phyloP scores from a whole-genome alignment of 139 green algal genomes.

The Pleodorina starrii region DNA sequence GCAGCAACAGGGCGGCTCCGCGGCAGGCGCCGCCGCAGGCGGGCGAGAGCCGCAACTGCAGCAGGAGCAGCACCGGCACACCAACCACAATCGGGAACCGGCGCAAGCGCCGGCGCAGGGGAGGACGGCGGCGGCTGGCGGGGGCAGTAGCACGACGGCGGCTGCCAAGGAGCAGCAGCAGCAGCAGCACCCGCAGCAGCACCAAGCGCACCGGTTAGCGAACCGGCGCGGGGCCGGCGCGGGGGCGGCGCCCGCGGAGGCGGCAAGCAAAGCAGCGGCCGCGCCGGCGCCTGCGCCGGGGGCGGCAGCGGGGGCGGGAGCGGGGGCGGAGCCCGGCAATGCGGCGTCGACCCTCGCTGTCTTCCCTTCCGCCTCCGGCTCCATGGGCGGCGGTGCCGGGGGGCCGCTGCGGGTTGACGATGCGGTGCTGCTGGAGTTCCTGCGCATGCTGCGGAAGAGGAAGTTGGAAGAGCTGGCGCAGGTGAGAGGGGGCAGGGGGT shows the following conservation, averaged over 20 bases:
- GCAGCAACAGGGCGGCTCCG: not conserved
- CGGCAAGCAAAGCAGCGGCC: too few relatives aligned
- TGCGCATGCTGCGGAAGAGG: constrained; percentile 48
- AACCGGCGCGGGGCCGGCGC: not conserved
- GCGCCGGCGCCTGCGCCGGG: too few relatives aligned
- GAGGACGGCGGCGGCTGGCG: not conserved
- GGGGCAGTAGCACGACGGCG: not conserved
- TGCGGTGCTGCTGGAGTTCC: constrained; percentile 56
- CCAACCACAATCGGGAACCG: not conserved
- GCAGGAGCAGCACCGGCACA: not conserved
- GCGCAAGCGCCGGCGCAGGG: not conserved
- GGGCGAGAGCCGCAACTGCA: not conserved
- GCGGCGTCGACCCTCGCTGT: too few relatives aligned
- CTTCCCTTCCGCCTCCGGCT: too few relatives aligned
- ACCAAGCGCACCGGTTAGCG: not conserved
- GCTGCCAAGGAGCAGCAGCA: not conserved
- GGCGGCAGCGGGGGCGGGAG: not conserved
- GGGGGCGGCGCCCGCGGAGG: not conserved
- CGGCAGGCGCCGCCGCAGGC: not conserved
- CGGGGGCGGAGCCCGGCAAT: too few relatives aligned
- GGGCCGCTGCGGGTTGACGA: not conserved
- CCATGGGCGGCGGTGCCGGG: too few relatives aligned
- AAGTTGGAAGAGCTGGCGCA: constrained; percentile 50
- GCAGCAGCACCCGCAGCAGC: not conserved
- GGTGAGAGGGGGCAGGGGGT: not conserved